These are phyloP conservation scores for Aureobasidium sp. DNA, from an alignment of 2,329 filamentous ascomycete genomes.

Conservation along the genomic window DNA sequence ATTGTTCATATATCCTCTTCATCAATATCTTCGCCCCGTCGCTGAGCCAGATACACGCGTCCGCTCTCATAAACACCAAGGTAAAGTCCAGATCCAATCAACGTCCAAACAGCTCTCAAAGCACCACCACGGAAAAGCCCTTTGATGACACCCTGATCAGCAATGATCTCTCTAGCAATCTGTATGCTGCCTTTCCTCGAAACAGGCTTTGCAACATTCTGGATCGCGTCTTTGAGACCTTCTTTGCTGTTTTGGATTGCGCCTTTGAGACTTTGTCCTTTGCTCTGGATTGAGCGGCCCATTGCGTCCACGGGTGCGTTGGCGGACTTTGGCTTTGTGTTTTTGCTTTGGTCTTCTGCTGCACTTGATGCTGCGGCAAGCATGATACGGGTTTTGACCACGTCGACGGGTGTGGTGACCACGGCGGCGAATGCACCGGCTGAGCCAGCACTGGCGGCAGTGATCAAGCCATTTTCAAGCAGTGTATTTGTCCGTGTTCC, in stretches of 20 bases:
- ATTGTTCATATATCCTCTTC: conserved; percentile 22
- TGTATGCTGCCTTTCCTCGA: conserved; percentile 42
- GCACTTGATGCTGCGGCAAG: conserved; percentile 49
- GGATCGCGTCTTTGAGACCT: conserved; percentile 7
- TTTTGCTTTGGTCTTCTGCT: conserved; percentile 20
- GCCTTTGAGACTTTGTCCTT: conserved; percentile 20
- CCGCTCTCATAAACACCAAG: conserved; percentile 79
- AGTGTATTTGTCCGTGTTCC: conserved; percentile 39
- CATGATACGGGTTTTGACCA: conserved; percentile 88
- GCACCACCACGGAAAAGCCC: conserved; percentile 72
- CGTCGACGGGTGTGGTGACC: conserved; percentile 82
- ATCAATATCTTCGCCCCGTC: conserved; percentile 37
- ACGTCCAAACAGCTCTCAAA: conserved; percentile 72
- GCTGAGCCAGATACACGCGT: conserved; percentile 46
- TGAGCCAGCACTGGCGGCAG: conserved; percentile 63
- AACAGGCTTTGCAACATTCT: conserved; percentile 24
- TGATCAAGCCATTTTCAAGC: conserved; percentile 62
- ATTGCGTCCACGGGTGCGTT: conserved; percentile 33
- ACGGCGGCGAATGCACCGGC: conserved; percentile 70
- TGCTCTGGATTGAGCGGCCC: conserved; percentile 31
- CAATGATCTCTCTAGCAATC: conserved; percentile 59
- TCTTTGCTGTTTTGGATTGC: conserved; percentile 19
- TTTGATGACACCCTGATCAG: conserved; percentile 55
- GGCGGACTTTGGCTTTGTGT: conserved; percentile 20
- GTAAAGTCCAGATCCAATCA: conserved; percentile 75